Evolutionary conservation across 345 rosid genomes (phyloP).

Genomic region (Pseudoturritis turrita): DNA sequence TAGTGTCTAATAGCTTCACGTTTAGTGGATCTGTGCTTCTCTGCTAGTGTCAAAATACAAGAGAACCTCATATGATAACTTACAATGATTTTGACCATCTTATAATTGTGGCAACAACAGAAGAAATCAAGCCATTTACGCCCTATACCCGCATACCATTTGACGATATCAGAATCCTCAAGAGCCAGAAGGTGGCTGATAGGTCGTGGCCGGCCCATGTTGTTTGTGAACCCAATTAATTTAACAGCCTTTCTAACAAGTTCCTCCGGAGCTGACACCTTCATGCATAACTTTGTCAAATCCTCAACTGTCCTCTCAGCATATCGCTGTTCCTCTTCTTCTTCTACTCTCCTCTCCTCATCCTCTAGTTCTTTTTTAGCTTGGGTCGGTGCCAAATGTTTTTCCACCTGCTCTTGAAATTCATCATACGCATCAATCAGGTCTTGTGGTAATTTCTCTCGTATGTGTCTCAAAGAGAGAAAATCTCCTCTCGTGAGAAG

Average conservation of each 20-base stretch:
- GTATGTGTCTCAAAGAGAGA: conserved; percentile 64
- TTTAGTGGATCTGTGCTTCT: conserved; percentile 88
- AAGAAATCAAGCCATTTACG: conserved; percentile 89
- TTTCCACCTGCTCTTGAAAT: conserved; percentile 74
- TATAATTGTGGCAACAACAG: conserved; percentile 89
- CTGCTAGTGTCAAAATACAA: conserved; percentile 83
- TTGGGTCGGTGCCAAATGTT: conserved; percentile 59
- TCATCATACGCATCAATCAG: conserved; percentile 75
- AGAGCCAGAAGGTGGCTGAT: conserved; percentile 55
- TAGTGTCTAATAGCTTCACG: conserved; percentile 73
- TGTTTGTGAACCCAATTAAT: conserved; percentile 81
- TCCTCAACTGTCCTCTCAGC: conserved; percentile 67
- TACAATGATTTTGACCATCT: conserved; percentile 72
- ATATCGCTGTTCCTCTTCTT: conserved; percentile 65
- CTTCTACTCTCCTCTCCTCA: conserved; percentile 53
- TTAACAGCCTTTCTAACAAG: conserved; percentile 78
- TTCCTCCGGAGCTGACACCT: conserved; percentile 76
- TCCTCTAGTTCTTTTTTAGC: conserved; percentile 60
- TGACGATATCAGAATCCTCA: conserved; percentile 84
- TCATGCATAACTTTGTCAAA: conserved; percentile 71
- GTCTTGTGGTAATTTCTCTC: conserved; percentile 72
- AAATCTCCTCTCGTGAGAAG: conserved; percentile 79
- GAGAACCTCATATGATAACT: conserved; percentile 89
- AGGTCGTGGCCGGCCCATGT: conserved; percentile 90
- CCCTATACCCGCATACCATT: conserved; percentile 94